These are phyloP conservation scores for Aspergillus udagawae DNA, from an alignment of 2,329 filamentous ascomycete species.

Conservation along the genomic window DNA sequence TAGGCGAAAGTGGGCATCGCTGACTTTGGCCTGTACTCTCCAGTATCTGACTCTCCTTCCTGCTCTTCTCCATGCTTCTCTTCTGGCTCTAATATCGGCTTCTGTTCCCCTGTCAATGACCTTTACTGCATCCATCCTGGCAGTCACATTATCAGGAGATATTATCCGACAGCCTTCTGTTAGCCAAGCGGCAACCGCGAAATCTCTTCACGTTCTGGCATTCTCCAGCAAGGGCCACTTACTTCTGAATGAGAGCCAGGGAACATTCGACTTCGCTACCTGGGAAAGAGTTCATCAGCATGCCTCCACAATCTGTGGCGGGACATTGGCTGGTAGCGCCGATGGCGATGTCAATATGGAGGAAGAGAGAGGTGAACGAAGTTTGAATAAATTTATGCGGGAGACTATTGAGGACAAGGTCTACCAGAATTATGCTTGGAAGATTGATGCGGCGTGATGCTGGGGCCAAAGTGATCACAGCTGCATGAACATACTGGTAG, in stretches of 20 bases:
- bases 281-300: constrained; percentile 69
- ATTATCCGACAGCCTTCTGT: constrained; percentile 60
- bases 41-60: constrained; percentile 78
- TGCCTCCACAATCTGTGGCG: constrained; percentile 64
- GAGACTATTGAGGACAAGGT: constrained; percentile 58
- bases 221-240: constrained; percentile 73
- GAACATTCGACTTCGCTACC: constrained; percentile 67
- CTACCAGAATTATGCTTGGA: constrained; percentile 36
- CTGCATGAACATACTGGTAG: not conserved
- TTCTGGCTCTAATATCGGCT: constrained; percentile 75
- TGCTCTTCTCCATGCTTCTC: constrained; percentile 72
- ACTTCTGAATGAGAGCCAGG: constrained; percentile 76
- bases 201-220: constrained; percentile 75
- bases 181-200: constrained; percentile 58
- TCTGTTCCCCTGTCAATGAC: constrained; percentile 75
- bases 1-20: not conserved
- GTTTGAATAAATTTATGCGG: constrained; percentile 59
- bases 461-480: not conserved
- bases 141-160: constrained; percentile 45
- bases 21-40: constrained; percentile 5
- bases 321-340: constrained; percentile 32
- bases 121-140: constrained; percentile 62
- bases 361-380: constrained; percentile 37
- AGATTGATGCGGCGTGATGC: constrained; percentile 32
- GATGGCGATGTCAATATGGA: constrained; percentile 43